Evolutionary conservation across 371 early-diverging fungal species (phyloP).

Genomic region (Mortierella sp.): DNA sequence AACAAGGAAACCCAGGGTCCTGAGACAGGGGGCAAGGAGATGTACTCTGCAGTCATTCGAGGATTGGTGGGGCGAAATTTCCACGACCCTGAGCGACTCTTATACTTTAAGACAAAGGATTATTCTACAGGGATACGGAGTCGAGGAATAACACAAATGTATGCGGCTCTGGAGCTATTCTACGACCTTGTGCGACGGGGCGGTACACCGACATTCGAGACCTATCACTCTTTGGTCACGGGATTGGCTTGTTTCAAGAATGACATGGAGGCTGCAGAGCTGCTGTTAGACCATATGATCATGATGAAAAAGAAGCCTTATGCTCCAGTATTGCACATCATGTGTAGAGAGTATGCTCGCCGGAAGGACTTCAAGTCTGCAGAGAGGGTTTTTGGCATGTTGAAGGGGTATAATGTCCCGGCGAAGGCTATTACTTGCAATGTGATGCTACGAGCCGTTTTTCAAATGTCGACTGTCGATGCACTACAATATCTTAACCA

Average conservation of each 20-base stretch:
- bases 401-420: slow-evolving; percentile 31
- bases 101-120: slow-evolving; percentile 8
- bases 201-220: slow-evolving; percentile 42
- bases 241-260: slow-evolving; percentile 47
- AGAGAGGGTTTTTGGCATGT: slow-evolving; percentile 39
- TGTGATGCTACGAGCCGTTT: slow-evolving; percentile 37
- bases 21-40: slow-evolving; percentile 35
- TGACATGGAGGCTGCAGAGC: slow-evolving; percentile 51
- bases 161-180: slow-evolving; percentile 47
- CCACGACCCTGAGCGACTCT: slow-evolving; percentile 4
- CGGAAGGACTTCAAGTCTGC: slow-evolving; percentile 22
- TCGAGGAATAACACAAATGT: slow-evolving; percentile 29
- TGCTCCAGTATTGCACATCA: slow-evolving; percentile 49
- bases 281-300: slow-evolving; percentile 50
- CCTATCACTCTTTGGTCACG: slow-evolving; percentile 39
- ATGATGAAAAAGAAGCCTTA: slow-evolving; percentile 39
- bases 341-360: slow-evolving; percentile 45
- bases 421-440: slow-evolving; percentile 38
- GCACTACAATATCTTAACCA: slow-evolving; percentile 17
- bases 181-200: slow-evolving; percentile 43
- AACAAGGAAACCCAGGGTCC: not conserved
- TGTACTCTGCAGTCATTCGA: slow-evolving; percentile 52
- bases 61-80: slow-evolving; percentile 35
- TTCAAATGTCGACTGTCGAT: slow-evolving; percentile 29
- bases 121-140: slow-evolving; percentile 21